These are phyloP conservation scores for Ramularia endophylla DNA, from an alignment of 2,329 filamentous ascomycete genomes.

Conservation along the genomic window DNA sequence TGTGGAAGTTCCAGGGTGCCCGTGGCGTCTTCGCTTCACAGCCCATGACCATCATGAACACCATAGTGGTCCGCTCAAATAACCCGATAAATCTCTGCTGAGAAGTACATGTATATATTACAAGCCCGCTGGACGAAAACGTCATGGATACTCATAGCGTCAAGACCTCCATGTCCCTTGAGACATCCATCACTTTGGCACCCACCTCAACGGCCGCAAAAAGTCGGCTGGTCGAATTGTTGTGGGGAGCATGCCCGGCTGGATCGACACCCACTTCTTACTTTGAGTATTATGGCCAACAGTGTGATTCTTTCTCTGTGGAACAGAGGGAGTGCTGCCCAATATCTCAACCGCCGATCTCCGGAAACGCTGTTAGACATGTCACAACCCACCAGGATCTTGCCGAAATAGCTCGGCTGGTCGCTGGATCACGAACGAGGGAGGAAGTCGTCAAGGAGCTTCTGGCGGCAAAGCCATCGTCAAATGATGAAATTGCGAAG, in stretches of 20 bases:
- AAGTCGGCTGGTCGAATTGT: constrained; percentile 1
- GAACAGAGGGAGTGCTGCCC: constrained; percentile 1
- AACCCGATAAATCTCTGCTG: too few species aligned
- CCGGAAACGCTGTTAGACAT: not conserved
- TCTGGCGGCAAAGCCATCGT: not conserved
- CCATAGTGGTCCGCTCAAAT: too few species aligned
- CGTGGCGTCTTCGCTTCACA: too few species aligned
- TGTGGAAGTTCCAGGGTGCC: too few species aligned
- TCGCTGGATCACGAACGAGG: not conserved
- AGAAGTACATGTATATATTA: too few species aligned
- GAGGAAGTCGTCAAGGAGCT: not conserved
- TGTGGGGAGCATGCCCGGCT: constrained; percentile 1
- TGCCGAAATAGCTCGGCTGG: constrained; percentile 3
- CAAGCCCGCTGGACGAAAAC: too few species aligned
- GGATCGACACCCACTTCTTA: constrained; percentile 1
- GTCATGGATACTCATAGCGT: not conserved
- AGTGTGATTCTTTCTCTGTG: constrained; percentile 8
- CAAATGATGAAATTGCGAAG: not conserved
- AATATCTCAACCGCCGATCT: too few species aligned
- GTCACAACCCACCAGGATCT: constrained; percentile 5
- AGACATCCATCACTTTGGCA: not conserved
- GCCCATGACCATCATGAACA: too few species aligned
- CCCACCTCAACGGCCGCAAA: constrained; percentile 2
- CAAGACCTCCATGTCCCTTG: not conserved
- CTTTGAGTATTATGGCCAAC: constrained; percentile 7